These are phyloP conservation scores for Colletotrichum orchidophilum DNA, from an alignment of 2,329 filamentous ascomycete species.

Conservation along the genomic window DNA sequence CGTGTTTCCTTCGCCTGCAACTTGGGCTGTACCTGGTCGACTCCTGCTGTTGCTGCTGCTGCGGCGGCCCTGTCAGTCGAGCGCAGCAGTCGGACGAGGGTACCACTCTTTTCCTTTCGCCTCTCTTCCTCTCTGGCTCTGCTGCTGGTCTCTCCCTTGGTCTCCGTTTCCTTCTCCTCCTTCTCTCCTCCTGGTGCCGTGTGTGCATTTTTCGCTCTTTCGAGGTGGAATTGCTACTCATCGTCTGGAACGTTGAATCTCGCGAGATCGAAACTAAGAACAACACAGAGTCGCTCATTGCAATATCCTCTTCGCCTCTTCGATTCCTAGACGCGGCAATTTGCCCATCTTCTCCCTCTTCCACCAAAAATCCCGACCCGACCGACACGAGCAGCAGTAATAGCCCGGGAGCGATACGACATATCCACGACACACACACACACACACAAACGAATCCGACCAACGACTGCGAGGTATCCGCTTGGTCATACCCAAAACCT, in stretches of 20 bases:
- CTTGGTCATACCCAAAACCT: slow-evolving; percentile 40
- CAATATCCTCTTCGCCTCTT: slow-evolving; percentile 28
- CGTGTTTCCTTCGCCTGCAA: slow-evolving; percentile 34
- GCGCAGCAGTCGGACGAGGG: slow-evolving; percentile 11
- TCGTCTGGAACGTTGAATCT: slow-evolving; percentile 37
- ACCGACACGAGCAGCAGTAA: slow-evolving; percentile 30
- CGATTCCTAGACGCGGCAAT: slow-evolving; percentile 32
- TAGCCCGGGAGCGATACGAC: slow-evolving; percentile 30
- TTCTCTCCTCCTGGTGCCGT: slow-evolving; percentile 22
- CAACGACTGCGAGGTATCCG: slow-evolving; percentile 16
- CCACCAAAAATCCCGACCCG: slow-evolving; percentile 3
- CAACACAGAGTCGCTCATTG: slow-evolving; percentile 27
- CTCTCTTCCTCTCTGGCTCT: slow-evolving; percentile 21
- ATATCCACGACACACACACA: slow-evolving; percentile 20
- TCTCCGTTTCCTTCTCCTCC: slow-evolving; percentile 20
- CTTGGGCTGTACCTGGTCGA: slow-evolving; percentile 25
- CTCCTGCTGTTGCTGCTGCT: slow-evolving; percentile 10
- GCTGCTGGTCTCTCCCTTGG: slow-evolving; percentile 14
- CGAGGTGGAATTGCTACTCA: slow-evolving; percentile 35
- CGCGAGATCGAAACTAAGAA: slow-evolving; percentile 20
- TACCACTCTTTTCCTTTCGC: slow-evolving; percentile 30
- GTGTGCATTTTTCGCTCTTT: slow-evolving; percentile 34
- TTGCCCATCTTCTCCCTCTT: slow-evolving; percentile 8
- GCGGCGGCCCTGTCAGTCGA: too few relatives aligned
- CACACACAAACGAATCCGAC: slow-evolving; percentile 7